phyloP scores from a whole-genome alignment of 2,329 filamentous ascomycete species.

The Penicillium sp. region DNA sequence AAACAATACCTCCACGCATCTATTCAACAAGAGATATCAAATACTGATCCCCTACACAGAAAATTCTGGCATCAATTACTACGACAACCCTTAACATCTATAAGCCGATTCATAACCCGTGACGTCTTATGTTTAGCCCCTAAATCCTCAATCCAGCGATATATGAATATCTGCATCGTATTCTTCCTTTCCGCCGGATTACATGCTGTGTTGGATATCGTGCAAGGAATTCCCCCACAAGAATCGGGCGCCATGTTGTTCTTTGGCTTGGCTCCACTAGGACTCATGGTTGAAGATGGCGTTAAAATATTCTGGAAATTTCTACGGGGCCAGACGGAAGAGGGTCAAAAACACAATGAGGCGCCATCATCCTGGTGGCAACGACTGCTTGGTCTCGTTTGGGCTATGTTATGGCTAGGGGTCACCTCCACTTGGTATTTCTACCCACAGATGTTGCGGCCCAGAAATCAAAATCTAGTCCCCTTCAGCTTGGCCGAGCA shows the following conservation, averaged over 20 bases:
- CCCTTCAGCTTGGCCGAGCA: constrained; percentile 10
- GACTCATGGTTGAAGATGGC: constrained; percentile 35
- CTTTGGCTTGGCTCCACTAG: constrained; percentile 27
- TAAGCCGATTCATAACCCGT: constrained; percentile 22
- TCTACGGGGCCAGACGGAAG: not conserved
- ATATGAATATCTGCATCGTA: constrained; percentile 31
- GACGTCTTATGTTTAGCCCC: constrained; percentile 21
- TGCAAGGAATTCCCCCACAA: constrained; percentile 17
- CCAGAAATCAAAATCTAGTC: constrained; percentile 11
- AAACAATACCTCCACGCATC: not conserved
- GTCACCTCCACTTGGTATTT: constrained; percentile 24
- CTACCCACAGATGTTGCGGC: constrained; percentile 10
- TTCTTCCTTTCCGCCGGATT: constrained; percentile 33
- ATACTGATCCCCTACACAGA: constrained; percentile 8
- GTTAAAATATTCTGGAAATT: constrained; percentile 14
- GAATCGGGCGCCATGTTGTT: constrained; percentile 28
- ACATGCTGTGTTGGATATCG: constrained; percentile 23
- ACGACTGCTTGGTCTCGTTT: constrained; percentile 12
- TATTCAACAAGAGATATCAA: not conserved
- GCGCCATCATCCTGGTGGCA: constrained; percentile 8
- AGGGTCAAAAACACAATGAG: not conserved
- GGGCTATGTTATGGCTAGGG: constrained; percentile 20
- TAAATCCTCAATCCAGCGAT: constrained; percentile 27
- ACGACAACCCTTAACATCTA: constrained; percentile 26
- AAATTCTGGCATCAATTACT: constrained; percentile 36